Evolutionary conservation across 2,329 filamentous ascomycete species (phyloP).

Genomic region (Scedosporium dehoogii): DNA sequence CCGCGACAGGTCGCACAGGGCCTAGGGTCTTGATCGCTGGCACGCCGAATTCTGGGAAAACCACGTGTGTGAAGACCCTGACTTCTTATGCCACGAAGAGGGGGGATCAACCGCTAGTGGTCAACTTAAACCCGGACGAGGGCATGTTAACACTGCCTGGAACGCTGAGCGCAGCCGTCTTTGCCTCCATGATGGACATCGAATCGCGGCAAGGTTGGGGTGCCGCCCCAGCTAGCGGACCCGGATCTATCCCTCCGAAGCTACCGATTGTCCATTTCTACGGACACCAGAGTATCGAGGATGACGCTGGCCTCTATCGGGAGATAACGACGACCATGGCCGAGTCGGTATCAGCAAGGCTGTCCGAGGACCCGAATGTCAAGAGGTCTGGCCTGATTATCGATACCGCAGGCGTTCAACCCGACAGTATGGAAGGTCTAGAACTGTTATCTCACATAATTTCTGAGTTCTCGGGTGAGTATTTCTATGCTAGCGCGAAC

Average conservation of each 20-base stretch:
- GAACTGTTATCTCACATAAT: conserved; percentile 73
- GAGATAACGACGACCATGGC: conserved; percentile 67
- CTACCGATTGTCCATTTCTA: conserved; percentile 86
- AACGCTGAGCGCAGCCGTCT: conserved; percentile 75
- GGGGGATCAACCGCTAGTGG: conserved; percentile 65
- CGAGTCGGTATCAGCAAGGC: conserved; percentile 63
- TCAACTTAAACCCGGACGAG: conserved; percentile 78
- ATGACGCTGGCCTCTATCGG: conserved; percentile 63
- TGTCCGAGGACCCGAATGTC: conserved; percentile 65
- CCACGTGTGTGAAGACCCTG: conserved; percentile 65
- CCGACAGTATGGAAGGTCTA: conserved; percentile 55
- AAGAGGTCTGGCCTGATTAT: conserved; percentile 72
- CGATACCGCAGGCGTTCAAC: conserved; percentile 66
- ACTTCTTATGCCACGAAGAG: conserved; percentile 69
- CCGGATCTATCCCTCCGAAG: conserved; percentile 81
- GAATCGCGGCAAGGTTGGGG: conserved; percentile 76
- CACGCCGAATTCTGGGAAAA: conserved; percentile 71
- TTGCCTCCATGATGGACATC: conserved; percentile 78
- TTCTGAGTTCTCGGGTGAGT: conserved; percentile 41
- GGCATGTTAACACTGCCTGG: conserved; percentile 70
- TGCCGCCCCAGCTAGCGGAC: conserved; percentile 80
- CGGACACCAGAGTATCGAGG: conserved; percentile 62
- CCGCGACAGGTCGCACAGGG: conserved; percentile 39
- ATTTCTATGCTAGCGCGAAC: background rate
- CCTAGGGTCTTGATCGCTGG: conserved; percentile 82